Evolutionary conservation across 1,284 basidiomycete genomes (phyloP).

Genomic region (Dichomitus squalens): DNA sequence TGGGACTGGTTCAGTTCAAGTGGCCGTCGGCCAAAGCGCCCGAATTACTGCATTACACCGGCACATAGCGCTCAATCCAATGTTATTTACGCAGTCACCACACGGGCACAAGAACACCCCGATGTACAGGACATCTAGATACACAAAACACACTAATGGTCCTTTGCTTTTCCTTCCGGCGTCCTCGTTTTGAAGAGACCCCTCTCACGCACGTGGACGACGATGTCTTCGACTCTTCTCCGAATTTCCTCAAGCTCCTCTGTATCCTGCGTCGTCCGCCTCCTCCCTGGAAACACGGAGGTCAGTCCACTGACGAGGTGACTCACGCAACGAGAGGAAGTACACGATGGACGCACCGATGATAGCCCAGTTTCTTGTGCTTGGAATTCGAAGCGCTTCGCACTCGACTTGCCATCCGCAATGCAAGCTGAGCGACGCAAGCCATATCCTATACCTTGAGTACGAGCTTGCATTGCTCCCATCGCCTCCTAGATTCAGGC

Average conservation of each 20-base stretch:
- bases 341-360: slow-evolving; percentile 57
- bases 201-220: slow-evolving; percentile 52
- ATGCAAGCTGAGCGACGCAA: slow-evolving; percentile 66
- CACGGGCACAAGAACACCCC: too few relatives aligned
- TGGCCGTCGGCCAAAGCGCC: neutral
- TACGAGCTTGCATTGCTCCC: slow-evolving; percentile 66
- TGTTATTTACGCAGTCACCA: too few relatives aligned
- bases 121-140: neutral
- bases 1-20: neutral
- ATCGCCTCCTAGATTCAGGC: slow-evolving; percentile 61
- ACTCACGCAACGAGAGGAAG: neutral
- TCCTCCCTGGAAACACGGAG: slow-evolving; percentile 31
- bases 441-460: slow-evolving; percentile 81
- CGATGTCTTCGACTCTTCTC: slow-evolving; percentile 42
- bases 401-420: slow-evolving; percentile 89
- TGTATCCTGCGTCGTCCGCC: slow-evolving; percentile 25
- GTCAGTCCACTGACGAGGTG: neutral
- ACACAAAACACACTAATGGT: slow-evolving; percentile 35
- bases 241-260: slow-evolving; percentile 28
- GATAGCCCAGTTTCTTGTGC: slow-evolving; percentile 91
- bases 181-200: slow-evolving; percentile 69
- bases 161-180: slow-evolving; percentile 69
- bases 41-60: neutral
- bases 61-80: slow-evolving; percentile 3
- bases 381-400: slow-evolving; percentile 88